Evolutionary conservation across 1,139 yeast genomes (phyloP).

Genomic region (Blastobotrys elegans): DNA sequence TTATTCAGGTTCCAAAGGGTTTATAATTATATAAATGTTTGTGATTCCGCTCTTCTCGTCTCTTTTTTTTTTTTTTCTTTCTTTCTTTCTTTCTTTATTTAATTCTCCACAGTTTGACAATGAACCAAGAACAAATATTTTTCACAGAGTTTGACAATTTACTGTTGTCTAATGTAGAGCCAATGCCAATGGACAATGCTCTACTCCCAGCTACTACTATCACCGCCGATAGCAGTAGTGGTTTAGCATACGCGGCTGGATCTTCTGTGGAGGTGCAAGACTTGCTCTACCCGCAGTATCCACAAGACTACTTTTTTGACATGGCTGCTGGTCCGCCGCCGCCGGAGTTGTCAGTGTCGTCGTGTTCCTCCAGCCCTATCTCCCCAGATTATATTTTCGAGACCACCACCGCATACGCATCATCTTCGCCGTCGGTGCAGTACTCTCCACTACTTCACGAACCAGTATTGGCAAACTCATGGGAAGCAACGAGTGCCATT

Average conservation of each 20-base stretch:
- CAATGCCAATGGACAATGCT: background rate
- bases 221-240: background rate
- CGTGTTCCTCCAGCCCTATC: conserved; percentile 2
- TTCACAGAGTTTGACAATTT: background rate
- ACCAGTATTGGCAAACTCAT: background rate
- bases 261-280: background rate
- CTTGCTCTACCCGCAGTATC: conserved; percentile 2
- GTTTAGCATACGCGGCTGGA: background rate
- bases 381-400: conserved; percentile 2
- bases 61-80: too few species aligned
- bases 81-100: too few species aligned
- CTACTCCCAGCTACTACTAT: background rate
- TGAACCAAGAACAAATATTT: background rate
- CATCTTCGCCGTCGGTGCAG: too few species aligned
- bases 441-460: background rate
- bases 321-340: background rate
- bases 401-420: background rate
- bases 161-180: background rate
- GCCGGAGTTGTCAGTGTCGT: background rate
- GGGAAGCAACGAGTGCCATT: too few species aligned
- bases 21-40: too few species aligned
- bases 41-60: background rate
- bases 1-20: background rate
- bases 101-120: background rate
- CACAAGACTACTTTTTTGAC: background rate